Conservation (phyloP, 176 grass and related monocot genomes). For the Carex scoparia region DNA sequence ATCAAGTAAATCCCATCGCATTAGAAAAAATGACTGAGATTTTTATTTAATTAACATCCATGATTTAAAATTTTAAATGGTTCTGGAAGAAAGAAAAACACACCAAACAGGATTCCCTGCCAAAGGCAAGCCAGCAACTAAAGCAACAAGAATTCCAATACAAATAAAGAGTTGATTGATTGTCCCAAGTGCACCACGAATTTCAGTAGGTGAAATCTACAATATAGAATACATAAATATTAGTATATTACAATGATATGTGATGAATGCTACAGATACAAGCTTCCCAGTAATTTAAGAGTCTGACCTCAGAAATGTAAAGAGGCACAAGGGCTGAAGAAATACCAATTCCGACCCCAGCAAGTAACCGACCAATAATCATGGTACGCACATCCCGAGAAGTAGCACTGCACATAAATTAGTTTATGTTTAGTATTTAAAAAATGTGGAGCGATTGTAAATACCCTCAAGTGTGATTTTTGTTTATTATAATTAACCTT, state of each 20-base stretch:
- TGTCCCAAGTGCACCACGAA: conserved; percentile 94
- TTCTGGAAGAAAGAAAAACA: conserved; percentile 26
- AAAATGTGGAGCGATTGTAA: not conserved
- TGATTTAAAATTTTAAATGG: conserved; percentile 3
- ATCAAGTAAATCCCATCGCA: not conserved
- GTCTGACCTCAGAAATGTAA: conserved; percentile 93
- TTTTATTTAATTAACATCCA: not conserved
- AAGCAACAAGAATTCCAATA: conserved; percentile 92
- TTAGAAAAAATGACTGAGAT: not conserved
- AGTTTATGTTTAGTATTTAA: not conserved
- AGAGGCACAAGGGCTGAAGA: conserved; percentile 97
- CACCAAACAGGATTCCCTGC: conserved; percentile 85
- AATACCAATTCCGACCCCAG: conserved; percentile 94
- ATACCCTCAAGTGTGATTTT: not conserved
- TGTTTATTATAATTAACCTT: conserved; percentile 46
- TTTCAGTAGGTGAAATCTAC: conserved; percentile 99
- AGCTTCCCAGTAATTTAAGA: conserved; percentile 25
- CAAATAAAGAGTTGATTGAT: conserved; percentile 98
- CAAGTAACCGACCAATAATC: conserved; percentile 91
- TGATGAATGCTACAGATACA: conserved; percentile 14
- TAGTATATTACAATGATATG: not conserved
- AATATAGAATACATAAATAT: conserved; percentile 19
- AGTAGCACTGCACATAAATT: conserved; percentile 53
- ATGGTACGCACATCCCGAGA: conserved; percentile 83
- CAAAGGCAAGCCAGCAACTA: conserved; percentile 90